A percentile compares a stretch with the other conserved stretches of the same genome.
phyloP scores from a whole-genome alignment of 2,329 filamentous ascomycete genomes.

The Colletotrichum truncatum region DNA sequence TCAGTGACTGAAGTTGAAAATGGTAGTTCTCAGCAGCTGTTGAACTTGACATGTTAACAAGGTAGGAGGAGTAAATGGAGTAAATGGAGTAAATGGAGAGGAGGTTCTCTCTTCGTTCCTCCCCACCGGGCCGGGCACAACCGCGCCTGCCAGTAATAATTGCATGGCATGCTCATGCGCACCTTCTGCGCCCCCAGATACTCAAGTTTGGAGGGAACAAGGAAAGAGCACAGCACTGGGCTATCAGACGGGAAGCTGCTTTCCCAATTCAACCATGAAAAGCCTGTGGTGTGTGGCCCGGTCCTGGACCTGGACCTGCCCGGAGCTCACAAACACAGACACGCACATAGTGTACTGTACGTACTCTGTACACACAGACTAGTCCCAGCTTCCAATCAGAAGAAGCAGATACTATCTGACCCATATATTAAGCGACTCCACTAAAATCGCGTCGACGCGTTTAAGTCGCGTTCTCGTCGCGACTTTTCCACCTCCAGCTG shows the following conservation, averaged over 20 bases:
- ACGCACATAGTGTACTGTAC: no score
- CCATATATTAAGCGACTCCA: not conserved
- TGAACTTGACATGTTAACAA: no score
- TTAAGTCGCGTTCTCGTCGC: conserved; percentile 1
- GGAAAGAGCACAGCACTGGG: not conserved
- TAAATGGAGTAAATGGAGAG: not conserved
- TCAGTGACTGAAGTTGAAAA: no score
- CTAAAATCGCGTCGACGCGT: conserved; percentile 3
- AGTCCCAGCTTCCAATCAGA: not conserved
- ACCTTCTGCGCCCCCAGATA: not conserved
- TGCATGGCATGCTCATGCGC: conserved; percentile 20
- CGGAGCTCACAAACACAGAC: no score
- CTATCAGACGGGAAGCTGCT: not conserved
- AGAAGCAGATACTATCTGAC: not conserved
- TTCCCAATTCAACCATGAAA: not conserved
- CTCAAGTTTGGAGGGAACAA: not conserved
- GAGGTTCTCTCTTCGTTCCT: not conserved
- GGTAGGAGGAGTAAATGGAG: not conserved
- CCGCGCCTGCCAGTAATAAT: conserved; percentile 4
- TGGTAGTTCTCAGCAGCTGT: no score
- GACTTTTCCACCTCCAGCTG: conserved; percentile 15
- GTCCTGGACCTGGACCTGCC: not conserved
- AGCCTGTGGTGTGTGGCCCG: not conserved
- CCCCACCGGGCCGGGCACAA: not conserved
- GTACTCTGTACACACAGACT: not conserved